Conservation (phyloP, 2,329 filamentous ascomycete species). For the Aureobasidium sp. region DNA sequence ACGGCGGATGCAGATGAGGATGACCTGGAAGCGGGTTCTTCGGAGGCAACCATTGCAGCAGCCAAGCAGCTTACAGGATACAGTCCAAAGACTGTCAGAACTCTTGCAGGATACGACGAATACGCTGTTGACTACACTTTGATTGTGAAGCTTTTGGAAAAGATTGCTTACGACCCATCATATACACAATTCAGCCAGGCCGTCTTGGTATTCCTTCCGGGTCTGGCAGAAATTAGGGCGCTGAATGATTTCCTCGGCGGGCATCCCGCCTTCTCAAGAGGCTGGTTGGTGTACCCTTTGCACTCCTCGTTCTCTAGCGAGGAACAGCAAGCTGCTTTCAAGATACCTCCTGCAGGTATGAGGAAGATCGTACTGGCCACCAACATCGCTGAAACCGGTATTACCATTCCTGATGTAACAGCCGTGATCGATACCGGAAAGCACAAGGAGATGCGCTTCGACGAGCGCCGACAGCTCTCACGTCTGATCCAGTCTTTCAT, state of each 20-base stretch:
- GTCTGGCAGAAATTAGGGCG: slow-evolving; percentile 63
- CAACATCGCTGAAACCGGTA: slow-evolving; percentile 97
- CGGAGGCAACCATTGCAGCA: slow-evolving; percentile 36
- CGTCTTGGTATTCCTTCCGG: slow-evolving; percentile 88
- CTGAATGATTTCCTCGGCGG: slow-evolving; percentile 78
- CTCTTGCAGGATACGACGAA: slow-evolving; percentile 73
- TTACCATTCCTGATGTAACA: slow-evolving; percentile 96
- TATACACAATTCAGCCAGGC: slow-evolving; percentile 74
- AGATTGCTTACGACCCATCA: slow-evolving; percentile 60
- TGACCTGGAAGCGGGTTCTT: slow-evolving; percentile 32
- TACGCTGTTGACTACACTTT: slow-evolving; percentile 87
- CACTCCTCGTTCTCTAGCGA: slow-evolving; percentile 95
- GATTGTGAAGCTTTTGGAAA: slow-evolving; percentile 67
- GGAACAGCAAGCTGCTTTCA: slow-evolving; percentile 89
- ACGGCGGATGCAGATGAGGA: slow-evolving; percentile 39
- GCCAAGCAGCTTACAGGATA: slow-evolving; percentile 63
- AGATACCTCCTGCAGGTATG: slow-evolving; percentile 69
- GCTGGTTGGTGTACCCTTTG: slow-evolving; percentile 81
- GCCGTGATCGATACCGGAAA: slow-evolving; percentile 96
- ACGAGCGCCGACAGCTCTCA: slow-evolving; percentile 85
- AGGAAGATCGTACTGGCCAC: slow-evolving; percentile 94
- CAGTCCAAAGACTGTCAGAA: slow-evolving; percentile 64
- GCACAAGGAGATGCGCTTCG: slow-evolving; percentile 94
- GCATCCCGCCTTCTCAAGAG: slow-evolving; percentile 62
- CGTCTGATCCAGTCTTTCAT: slow-evolving; percentile 91